Evolutionary conservation across 345 rosid genomes (phyloP), one percentile per base, ranked within the genome.

Genomic region (Cardiospermum halicacabum): DNA sequence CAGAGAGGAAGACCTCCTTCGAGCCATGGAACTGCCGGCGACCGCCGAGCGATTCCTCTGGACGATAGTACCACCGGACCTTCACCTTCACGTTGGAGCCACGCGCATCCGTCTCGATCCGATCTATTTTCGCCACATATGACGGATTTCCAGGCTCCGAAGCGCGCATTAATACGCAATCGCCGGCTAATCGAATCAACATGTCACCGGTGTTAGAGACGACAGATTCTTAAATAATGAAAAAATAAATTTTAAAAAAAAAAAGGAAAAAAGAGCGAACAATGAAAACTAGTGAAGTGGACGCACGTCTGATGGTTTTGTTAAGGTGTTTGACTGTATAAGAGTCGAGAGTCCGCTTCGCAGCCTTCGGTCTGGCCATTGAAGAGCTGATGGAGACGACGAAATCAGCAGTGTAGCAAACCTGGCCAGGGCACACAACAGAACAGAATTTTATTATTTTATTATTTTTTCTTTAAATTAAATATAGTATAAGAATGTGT

Each of bases 41-140:
- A 30, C 99, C 99, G 32, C 96, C 96, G 69, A 89, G 87, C 51
- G 99, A 87, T 64, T 94, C 99, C 86, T 94, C 99, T 51, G 99
- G 99, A 9, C 99, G 85, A 69, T 94, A 94, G 37, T 89, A 94
- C 99, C 99, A 94, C 69, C 99, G 78, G 56, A 89, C 92, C 25
- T 80, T 87, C 15, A 89, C 77, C 79, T 75, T 85, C 21, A 84
- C 96, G 84, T 87, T 71, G 39, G 86, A 73, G 21, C 96, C 96
- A 34, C 97, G 89, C 56, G 83, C 74, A 71, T 87, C 95, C 53
- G 96, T 62, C 54, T 87, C 99, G 78, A 94, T 94, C 84, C 78
- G 81, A 75, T 94, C 97, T 55, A 94, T 82, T 76, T 69, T 87
- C 34, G 97, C 92, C 28, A 94, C 99, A 82, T 94, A 91, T 61